Evolutionary conservation across 2,329 filamentous ascomycete genomes (phyloP).

Genomic region (Arthrobotrys sphaeroides): DNA sequence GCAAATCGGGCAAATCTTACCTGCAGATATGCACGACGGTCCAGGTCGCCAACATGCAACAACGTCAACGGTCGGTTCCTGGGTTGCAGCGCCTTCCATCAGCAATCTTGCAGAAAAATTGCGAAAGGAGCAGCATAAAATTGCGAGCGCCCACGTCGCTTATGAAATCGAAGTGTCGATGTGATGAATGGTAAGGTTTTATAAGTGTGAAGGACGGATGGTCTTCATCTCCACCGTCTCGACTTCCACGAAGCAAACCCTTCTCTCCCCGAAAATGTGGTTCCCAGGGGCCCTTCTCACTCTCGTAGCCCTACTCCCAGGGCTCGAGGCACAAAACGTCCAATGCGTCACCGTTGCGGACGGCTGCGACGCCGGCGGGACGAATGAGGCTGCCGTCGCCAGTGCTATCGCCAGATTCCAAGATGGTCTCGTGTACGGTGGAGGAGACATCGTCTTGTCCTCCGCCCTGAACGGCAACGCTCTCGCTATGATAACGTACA

Average conservation of each 20-base stretch:
- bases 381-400: background rate
- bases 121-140: background rate
- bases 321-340: constrained; percentile 6
- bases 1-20: background rate
- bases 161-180: background rate
- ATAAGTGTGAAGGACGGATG: background rate
- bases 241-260: background rate
- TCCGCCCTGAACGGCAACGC: background rate
- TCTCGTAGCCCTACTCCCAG: background rate
- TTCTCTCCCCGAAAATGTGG: background rate
- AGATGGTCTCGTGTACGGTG: constrained; percentile 16
- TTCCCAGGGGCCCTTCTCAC: background rate
- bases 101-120: too few relatives aligned
- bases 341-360: constrained; percentile 24
- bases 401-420: constrained; percentile 31
- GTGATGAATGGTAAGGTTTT: background rate
- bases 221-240: background rate
- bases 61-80: too few relatives aligned
- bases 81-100: too few relatives aligned
- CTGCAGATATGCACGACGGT: background rate
- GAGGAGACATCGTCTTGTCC: constrained; percentile 19
- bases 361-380: constrained; percentile 14
- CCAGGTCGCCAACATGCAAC: too few relatives aligned
- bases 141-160: background rate
- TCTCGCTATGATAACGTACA: constrained; percentile 20